These are phyloP conservation scores for Ambrosia trifida DNA, from an alignment of 129 eudicot species.

Conservation along the genomic window DNA sequence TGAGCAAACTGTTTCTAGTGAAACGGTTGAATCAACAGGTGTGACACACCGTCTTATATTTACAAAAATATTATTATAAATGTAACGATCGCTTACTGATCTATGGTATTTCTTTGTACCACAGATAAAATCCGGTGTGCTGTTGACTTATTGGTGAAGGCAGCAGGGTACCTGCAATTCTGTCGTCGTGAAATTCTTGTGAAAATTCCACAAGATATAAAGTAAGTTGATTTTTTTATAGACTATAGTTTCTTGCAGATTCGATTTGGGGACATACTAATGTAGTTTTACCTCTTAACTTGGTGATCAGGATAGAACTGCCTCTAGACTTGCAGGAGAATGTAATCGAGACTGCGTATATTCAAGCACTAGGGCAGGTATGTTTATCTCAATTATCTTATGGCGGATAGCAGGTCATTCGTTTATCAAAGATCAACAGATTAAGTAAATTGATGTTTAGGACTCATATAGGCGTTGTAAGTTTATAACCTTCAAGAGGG, in stretches of 20 bases:
- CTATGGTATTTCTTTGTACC: not conserved
- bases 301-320: conserved; percentile 51
- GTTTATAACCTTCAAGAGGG: too few species aligned
- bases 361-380: conserved; percentile 91
- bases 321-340: conserved; percentile 69
- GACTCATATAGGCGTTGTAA: too few species aligned
- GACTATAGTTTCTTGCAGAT: not conserved
- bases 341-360: conserved; percentile 62
- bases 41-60: not conserved
- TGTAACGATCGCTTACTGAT: not conserved
- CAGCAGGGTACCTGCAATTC: conserved; percentile 77
- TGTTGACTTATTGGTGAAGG: conserved; percentile 79
- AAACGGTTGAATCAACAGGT: conserved; percentile 71
- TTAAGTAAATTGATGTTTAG: too few species aligned
- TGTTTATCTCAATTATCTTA: not conserved
- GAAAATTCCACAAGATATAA: conserved; percentile 59
- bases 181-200: conserved; percentile 53
- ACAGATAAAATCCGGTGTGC: conserved; percentile 78
- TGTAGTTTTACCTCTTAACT: not conserved
- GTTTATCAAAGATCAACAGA: not conserved
- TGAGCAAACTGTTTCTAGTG: conserved; percentile 39
- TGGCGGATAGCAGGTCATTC: not conserved
- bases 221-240: conserved; percentile 36
- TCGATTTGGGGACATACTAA: not conserved
- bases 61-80: not conserved